Percentiles rank a stretch among this genome's conserved stretches.
These are phyloP conservation scores for Cladosporium phlei DNA, from an alignment of 2,329 filamentous ascomycete species.

Conservation along the genomic window DNA sequence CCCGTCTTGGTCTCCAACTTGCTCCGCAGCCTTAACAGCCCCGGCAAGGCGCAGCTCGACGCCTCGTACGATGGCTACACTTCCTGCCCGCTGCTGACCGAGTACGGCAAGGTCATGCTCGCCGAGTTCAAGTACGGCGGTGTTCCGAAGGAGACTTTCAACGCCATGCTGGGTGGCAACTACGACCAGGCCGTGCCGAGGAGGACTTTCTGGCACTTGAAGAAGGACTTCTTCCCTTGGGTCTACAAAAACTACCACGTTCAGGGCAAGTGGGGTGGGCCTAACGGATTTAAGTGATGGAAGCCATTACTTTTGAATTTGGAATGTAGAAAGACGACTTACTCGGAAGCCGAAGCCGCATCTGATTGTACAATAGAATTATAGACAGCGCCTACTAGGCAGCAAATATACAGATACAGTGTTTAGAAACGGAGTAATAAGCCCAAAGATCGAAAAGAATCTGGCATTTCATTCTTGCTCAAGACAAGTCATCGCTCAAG, in stretches of 20 bases:
- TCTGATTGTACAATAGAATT: no score
- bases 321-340: no score
- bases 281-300: conserved; percentile 44
- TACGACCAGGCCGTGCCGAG: conserved; percentile 57
- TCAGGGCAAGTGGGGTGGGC: conserved; percentile 51
- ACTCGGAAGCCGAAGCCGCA: no score
- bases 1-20: conserved; percentile 36
- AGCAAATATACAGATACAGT: no score
- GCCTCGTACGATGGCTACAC: conserved; percentile 37
- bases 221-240: conserved; percentile 66
- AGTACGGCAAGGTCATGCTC: conserved; percentile 59
- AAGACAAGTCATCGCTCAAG: no score
- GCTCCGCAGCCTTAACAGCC: conserved; percentile 21
- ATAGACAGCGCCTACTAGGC: no score
- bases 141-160: conserved; percentile 60
- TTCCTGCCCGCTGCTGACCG: conserved; percentile 30
- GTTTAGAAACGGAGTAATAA: no score
- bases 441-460: no score
- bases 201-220: conserved; percentile 56
- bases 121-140: conserved; percentile 64
- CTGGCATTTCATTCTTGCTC: no score
- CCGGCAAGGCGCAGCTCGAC: conserved; percentile 20
- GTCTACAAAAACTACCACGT: conserved; percentile 53
- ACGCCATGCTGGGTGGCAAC: conserved; percentile 45
- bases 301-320: neutral